Evolutionary conservation across 495 filamentous ascomycete species (phyloP).

Genomic region (Articulospora tetracladia): DNA sequence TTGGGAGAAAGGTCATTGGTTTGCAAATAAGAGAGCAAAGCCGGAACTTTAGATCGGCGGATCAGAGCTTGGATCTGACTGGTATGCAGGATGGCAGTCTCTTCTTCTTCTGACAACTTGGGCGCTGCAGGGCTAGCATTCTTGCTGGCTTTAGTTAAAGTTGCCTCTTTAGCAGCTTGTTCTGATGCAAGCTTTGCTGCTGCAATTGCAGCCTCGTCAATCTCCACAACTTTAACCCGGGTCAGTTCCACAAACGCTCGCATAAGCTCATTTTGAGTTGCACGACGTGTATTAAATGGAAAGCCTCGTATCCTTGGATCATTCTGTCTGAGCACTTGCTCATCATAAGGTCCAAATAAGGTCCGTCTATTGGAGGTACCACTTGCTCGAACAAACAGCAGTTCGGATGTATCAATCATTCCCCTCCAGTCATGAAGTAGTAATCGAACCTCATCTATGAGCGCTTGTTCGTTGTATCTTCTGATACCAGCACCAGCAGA

Average conservation of each 20-base stretch:
- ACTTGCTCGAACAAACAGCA: constrained; percentile 86
- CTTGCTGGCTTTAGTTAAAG: constrained; percentile 37
- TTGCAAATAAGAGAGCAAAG: constrained; percentile 77
- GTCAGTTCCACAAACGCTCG: constrained; percentile 90
- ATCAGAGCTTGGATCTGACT: constrained; percentile 83
- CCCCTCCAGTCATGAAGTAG: constrained; percentile 77
- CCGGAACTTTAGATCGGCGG: constrained; percentile 84
- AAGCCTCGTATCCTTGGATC: constrained; percentile 85
- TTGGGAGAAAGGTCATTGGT: constrained; percentile 62
- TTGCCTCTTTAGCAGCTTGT: constrained; percentile 31
- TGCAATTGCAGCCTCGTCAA: constrained; percentile 57
- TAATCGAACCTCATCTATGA: constrained; percentile 76
- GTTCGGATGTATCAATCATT: constrained; percentile 75
- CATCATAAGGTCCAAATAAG: constrained; percentile 87
- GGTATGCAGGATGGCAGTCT: constrained; percentile 74
- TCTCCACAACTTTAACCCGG: constrained; percentile 73
- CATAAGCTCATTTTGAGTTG: constrained; percentile 93
- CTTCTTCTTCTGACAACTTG: constrained; percentile 73
- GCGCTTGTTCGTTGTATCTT: constrained; percentile 88
- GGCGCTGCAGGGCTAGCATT: constrained; percentile 39
- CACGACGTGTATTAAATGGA: constrained; percentile 90
- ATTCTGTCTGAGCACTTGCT: constrained; percentile 74
- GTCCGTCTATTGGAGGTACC: constrained; percentile 80
- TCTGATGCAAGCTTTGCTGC: constrained; percentile 42
- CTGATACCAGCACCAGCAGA: constrained; percentile 87